phyloP scores from a whole-genome alignment of 495 filamentous ascomycete species.

The Penicillium alfredii region DNA sequence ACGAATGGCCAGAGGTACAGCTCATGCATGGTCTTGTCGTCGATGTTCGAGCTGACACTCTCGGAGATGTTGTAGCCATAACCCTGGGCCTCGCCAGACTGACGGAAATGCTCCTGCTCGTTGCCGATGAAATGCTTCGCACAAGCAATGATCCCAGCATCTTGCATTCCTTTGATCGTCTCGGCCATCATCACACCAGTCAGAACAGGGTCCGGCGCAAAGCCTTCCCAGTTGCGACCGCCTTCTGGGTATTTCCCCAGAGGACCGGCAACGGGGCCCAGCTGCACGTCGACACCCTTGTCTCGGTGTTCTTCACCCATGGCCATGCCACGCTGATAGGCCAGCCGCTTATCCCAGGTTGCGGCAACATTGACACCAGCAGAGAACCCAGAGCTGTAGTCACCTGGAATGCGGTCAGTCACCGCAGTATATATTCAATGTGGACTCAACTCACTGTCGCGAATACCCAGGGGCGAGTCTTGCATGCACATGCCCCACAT shows the following conservation, averaged over 20 bases:
- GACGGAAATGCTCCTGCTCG: constrained; percentile 78
- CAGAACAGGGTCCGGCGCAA: constrained; percentile 68
- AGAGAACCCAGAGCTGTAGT: constrained; percentile 75
- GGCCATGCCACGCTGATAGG: constrained; percentile 67
- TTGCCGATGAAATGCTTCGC: constrained; percentile 79
- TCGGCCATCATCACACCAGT: constrained; percentile 68
- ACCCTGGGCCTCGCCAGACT: constrained; percentile 53
- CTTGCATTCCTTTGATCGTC: constrained; percentile 75
- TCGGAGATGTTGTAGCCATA: constrained; percentile 62
- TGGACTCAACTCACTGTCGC: constrained; percentile 54
- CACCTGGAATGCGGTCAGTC: constrained; percentile 37
- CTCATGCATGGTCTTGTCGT: constrained; percentile 94
- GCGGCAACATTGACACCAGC: constrained; percentile 78
- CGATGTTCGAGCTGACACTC: constrained; percentile 71
- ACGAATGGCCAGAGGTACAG: constrained; percentile 87
- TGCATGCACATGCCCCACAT: constrained; percentile 81
- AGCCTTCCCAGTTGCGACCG: constrained; percentile 82
- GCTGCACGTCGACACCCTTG: constrained; percentile 78
- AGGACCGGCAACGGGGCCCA: constrained; percentile 88
- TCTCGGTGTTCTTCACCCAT: constrained; percentile 75
- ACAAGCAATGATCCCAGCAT: constrained; percentile 72
- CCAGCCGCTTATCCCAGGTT: constrained; percentile 67
- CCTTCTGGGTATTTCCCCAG: constrained; percentile 67
- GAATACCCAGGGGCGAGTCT: constrained; percentile 81
- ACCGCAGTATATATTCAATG: too few species aligned